Conservation (phyloP, 768 basidiomycete genomes). For the Calvatia gigantea region DNA sequence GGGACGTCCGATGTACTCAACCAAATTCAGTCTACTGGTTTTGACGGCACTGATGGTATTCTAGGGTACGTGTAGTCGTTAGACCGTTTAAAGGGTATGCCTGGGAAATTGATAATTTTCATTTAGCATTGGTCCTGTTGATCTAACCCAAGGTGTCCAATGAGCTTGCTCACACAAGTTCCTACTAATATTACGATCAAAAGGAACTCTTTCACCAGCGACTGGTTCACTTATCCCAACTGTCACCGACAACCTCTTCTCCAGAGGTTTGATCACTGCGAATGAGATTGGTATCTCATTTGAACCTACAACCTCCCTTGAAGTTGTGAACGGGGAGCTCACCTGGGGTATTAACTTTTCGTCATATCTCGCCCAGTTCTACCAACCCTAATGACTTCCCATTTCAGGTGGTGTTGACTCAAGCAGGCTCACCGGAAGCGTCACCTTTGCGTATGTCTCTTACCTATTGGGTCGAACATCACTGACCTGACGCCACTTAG, state of each 20-base stretch:
- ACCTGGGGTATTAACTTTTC: slow-evolving; percentile 51
- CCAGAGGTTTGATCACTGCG: slow-evolving; percentile 33
- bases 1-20: not conserved
- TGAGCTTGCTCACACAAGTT: not conserved
- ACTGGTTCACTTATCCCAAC: slow-evolving; percentile 39
- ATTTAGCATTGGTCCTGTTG: slow-evolving; percentile 55
- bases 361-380: not conserved
- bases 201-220: slow-evolving; percentile 32
- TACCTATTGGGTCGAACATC: not conserved
- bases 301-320: slow-evolving; percentile 37
- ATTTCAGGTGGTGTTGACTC: slow-evolving; percentile 39
- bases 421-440: slow-evolving; percentile 38
- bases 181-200: not conserved
- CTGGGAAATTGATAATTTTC: not conserved
- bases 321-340: slow-evolving; percentile 45
- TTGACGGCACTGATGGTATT: slow-evolving; percentile 57
- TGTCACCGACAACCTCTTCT: slow-evolving; percentile 53
- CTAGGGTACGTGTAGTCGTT: slow-evolving; percentile 42
- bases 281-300: slow-evolving; percentile 50
- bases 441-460: slow-evolving; percentile 36
- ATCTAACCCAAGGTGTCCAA: slow-evolving; percentile 42
- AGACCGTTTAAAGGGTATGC: not conserved
- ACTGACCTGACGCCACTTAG: slow-evolving; percentile 21
- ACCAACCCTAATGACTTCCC: not conserved
- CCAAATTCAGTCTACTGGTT: slow-evolving; percentile 32